These are phyloP conservation scores for Sporothrix protearum DNA, from an alignment of 2,329 filamentous ascomycete species.

Conservation along the genomic window DNA sequence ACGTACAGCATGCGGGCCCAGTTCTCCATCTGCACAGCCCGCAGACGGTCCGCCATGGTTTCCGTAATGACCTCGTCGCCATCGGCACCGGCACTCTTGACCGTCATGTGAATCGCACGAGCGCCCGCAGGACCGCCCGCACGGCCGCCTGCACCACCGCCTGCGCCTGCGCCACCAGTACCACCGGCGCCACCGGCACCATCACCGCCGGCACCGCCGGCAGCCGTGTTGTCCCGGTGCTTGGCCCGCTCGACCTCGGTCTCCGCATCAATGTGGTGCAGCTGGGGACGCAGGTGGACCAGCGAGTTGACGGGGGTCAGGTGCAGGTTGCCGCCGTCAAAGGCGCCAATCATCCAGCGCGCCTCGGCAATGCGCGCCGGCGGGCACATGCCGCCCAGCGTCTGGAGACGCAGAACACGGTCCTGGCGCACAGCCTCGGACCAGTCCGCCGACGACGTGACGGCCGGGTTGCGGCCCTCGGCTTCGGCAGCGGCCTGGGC, in stretches of 20 bases:
- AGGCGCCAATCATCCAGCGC: constrained; percentile 91
- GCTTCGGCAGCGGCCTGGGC: constrained; percentile 16
- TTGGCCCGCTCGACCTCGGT: constrained; percentile 62
- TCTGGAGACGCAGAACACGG: constrained; percentile 74
- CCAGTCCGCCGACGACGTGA: constrained; percentile 52
- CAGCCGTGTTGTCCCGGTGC: constrained; percentile 32
- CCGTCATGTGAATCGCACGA: constrained; percentile 79
- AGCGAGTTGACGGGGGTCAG: constrained; percentile 79
- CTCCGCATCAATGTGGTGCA: constrained; percentile 86
- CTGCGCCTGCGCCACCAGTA: constrained; percentile 38
- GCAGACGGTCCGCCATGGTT: constrained; percentile 72
- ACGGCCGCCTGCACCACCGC: constrained; percentile 36
- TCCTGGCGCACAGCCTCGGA: constrained; percentile 64
- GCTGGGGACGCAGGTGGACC: constrained; percentile 84
- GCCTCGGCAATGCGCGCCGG: constrained; percentile 64
- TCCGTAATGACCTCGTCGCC: constrained; percentile 56
- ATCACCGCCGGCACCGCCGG: constrained; percentile 30
- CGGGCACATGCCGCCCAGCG: constrained; percentile 64
- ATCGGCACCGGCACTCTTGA: constrained; percentile 70
- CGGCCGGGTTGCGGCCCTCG: not conserved
- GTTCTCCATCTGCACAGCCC: constrained; percentile 72
- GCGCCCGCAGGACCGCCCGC: constrained; percentile 48
- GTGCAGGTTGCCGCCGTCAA: constrained; percentile 78
- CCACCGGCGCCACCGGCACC: constrained; percentile 21
- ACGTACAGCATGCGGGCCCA: constrained; percentile 79